Conservation (phyloP, 1,139 yeast species). For the Taphrina flavorubra region DNA sequence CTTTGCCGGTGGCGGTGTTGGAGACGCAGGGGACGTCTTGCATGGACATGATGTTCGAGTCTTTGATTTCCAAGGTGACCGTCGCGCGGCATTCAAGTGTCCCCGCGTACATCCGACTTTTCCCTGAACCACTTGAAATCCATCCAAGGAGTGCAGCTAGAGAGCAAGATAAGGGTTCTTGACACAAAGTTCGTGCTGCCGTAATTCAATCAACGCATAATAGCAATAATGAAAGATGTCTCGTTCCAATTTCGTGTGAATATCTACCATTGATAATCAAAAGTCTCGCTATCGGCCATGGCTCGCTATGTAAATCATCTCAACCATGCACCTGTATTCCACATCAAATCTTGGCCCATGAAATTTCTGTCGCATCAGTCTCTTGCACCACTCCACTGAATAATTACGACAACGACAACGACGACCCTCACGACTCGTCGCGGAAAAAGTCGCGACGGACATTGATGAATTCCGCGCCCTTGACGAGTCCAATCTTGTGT, state of each 20-base stretch:
- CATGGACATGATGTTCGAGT: background rate
- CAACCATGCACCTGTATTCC: too few relatives aligned
- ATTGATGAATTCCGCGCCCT: conserved; percentile 38
- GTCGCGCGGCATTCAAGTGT: background rate
- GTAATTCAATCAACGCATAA: background rate
- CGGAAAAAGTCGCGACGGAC: conserved; percentile 34
- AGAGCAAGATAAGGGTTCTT: too few relatives aligned
- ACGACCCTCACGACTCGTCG: conserved; percentile 3
- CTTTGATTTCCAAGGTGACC: background rate
- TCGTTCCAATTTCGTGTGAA: too few relatives aligned
- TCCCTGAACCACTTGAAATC: too few relatives aligned
- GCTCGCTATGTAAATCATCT: conserved; percentile 7
- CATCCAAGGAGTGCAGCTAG: too few relatives aligned
- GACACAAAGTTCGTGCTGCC: too few relatives aligned
- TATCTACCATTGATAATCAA: too few relatives aligned
- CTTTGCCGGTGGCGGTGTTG: background rate
- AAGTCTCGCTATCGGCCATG: background rate
- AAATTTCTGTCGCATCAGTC: too few relatives aligned
- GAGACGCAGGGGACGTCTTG: background rate
- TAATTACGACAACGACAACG: too few relatives aligned
- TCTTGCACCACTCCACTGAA: too few relatives aligned
- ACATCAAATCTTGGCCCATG: too few relatives aligned
- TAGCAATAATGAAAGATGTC: too few relatives aligned
- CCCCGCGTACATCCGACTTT: background rate
- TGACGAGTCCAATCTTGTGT: conserved; percentile 20